Evolutionary conservation across 768 basidiomycete genomes (phyloP).

Genomic region (Xerocomellus dryophilus): DNA sequence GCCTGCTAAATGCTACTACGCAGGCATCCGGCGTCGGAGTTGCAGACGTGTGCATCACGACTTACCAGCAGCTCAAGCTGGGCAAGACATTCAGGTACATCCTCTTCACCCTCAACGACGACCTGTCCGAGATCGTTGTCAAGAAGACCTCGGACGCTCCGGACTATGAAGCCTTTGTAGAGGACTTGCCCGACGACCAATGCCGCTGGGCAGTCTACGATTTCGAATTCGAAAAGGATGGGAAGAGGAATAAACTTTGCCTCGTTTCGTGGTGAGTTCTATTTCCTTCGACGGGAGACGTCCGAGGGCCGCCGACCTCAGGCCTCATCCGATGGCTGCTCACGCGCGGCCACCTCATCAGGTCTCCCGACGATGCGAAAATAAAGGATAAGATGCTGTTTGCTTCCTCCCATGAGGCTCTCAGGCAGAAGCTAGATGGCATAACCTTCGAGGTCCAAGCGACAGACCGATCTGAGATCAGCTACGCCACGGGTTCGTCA

Average conservation of each 20-base stretch:
- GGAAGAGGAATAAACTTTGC: constrained; percentile 78
- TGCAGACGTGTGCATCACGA: constrained; percentile 46
- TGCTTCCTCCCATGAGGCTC: constrained; percentile 81
- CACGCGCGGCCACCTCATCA: constrained; percentile 29
- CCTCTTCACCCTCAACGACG: constrained; percentile 64
- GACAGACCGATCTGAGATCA: constrained; percentile 73
- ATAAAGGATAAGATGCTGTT: constrained; percentile 93
- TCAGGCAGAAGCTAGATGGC: constrained; percentile 71
- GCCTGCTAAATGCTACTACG: not conserved
- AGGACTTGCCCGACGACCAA: constrained; percentile 66
- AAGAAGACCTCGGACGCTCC: constrained; percentile 52
- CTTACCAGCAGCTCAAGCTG: constrained; percentile 24
- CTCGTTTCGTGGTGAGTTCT: constrained; percentile 74
- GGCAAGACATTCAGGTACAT: constrained; percentile 73
- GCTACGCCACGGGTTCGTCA: constrained; percentile 62
- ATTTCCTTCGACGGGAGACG: not conserved
- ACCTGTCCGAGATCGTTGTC: constrained; percentile 72
- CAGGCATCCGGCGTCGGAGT: constrained; percentile 44
- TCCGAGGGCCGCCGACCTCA: not conserved
- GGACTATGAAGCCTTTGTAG: constrained; percentile 72
- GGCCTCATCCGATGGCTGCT: not conserved
- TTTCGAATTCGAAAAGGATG: constrained; percentile 75
- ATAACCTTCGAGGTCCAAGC: constrained; percentile 82
- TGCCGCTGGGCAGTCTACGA: constrained; percentile 94
- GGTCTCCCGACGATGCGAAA: constrained; percentile 84